These are phyloP conservation scores for Candida dubliniensis DNA, from an alignment of 1,139 yeast genomes.

Conservation along the genomic window DNA sequence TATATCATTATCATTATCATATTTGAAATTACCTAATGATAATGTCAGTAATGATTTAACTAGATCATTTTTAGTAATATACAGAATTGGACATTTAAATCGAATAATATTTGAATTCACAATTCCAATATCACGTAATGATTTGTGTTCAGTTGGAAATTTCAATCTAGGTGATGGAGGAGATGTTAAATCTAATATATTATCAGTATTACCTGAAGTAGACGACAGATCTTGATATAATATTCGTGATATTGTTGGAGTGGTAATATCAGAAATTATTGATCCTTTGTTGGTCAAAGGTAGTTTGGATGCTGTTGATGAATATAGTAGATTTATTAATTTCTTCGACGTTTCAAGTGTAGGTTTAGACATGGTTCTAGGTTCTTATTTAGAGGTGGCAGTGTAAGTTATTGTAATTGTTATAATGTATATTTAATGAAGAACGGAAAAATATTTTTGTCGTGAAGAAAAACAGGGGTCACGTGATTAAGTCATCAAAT, in stretches of 20 bases:
- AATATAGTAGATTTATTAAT: slow-evolving; percentile 32
- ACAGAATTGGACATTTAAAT: slow-evolving; percentile 38
- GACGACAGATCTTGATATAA: neutral
- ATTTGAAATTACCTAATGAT: slow-evolving; percentile 27
- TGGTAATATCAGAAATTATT: slow-evolving; percentile 3
- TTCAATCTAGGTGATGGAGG: neutral
- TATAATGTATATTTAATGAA: too few relatives aligned
- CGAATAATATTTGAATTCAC: slow-evolving; percentile 31
- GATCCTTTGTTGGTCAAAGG: slow-evolving; percentile 20
- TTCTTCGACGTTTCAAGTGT: slow-evolving; percentile 26
- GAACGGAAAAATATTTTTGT: too few relatives aligned
- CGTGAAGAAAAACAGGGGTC: too few relatives aligned
- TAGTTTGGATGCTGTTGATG: slow-evolving; percentile 31
- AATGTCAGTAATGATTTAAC: slow-evolving; percentile 33
- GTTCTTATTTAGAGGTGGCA: too few relatives aligned
- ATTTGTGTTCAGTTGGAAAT: slow-evolving; percentile 10
- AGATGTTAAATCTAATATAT: neutral
- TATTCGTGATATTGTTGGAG: slow-evolving; percentile 2
- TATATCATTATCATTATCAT: slow-evolving; percentile 9
- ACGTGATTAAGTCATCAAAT: too few relatives aligned
- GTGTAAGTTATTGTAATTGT: too few relatives aligned
- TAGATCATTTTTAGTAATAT: slow-evolving; percentile 39
- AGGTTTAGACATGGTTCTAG: slow-evolving; percentile 16
- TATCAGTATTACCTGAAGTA: neutral
- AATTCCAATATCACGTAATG: slow-evolving; percentile 7